phyloP scores from a whole-genome alignment of 2,329 filamentous ascomycete genomes.

The Pseudogymnoascus sp. region DNA sequence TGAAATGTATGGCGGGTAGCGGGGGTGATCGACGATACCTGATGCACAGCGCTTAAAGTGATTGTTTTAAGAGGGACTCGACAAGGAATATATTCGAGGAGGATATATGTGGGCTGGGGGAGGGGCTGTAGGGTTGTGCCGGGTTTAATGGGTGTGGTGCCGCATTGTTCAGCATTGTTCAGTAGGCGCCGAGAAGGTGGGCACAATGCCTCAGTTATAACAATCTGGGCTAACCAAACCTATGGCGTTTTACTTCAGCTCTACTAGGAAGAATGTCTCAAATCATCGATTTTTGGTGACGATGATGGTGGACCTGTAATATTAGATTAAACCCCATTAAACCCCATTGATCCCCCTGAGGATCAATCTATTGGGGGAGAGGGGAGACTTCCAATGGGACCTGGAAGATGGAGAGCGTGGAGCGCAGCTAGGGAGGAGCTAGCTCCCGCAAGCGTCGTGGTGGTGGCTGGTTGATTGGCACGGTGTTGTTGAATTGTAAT shows the following conservation, averaged over 20 bases:
- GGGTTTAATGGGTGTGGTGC: not conserved
- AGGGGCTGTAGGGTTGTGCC: not conserved
- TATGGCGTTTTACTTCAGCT: conserved; percentile 1
- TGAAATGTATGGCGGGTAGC: conserved; percentile 1
- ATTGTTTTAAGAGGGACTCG: conserved; percentile 4
- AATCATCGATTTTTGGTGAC: not conserved
- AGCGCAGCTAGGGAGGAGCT: not conserved
- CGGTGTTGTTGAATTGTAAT: not conserved
- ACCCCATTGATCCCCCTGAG: not conserved
- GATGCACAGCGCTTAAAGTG: conserved; percentile 3
- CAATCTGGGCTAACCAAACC: conserved; percentile 1
- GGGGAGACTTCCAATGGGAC: conserved; percentile 3
- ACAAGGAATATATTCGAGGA: conserved; percentile 4
- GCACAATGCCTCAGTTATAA: conserved; percentile 6
- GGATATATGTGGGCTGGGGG: conserved; percentile 1
- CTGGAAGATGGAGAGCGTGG: not conserved
- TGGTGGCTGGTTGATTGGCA: not conserved
- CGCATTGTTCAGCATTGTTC: not conserved
- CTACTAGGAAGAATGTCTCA: conserved; percentile 2
- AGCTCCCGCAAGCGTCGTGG: not conserved
- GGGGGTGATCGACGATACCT: conserved; percentile 1
- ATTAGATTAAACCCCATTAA: not conserved
- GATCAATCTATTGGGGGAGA: not conserved
- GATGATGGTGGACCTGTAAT: conserved; percentile 5
- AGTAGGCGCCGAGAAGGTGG: conserved; percentile 2